Base-by-base conservation (phyloP, 306 rosid genomes). In the Castanea mollissima region DNA sequence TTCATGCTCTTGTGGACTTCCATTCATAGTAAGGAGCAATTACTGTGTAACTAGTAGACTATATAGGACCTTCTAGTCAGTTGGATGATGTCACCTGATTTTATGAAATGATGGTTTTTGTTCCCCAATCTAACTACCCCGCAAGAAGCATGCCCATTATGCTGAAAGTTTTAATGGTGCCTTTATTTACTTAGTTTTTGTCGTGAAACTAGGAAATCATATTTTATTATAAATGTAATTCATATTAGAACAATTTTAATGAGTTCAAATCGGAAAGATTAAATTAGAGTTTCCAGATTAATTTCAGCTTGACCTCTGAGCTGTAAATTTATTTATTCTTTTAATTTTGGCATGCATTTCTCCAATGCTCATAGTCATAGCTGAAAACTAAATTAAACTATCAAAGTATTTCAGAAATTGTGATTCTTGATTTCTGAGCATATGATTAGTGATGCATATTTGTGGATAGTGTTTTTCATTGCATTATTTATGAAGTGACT, bases 401-500 rank as follows among this genome's bases (percentile, higher is more conserved):
- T 59, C 31, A 59, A 59, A 23, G 13, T 59, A 59, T 27, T 59
- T 59, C 7, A 29, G 65, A 59, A 59, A 59, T 59, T 59, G 65
- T 14, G 32, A 59, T 59, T 59, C 65, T 59, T 59, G 65, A 20
- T 74, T 67, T 18, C n/a, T 15, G 35, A 38, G 41, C 31, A 44
- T 27, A 23, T 69, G 14, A 38, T 9, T 31, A 25, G 10, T 78
- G 75, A 23, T 69, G 62, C 72, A 46, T 78, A 29, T 34, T 56
- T 6, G 57, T 54, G 25, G 34, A 59, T 65, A 69, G 38, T 49
- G 9, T 71, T 59, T 55, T 72, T n/a, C 55, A 44, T 74, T 55
- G 79, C 81, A 67, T 80, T 62, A 75, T 76, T 88, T 67, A 76
- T 78, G 54, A 84, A 81, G 62, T 76, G 29, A 75, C 81, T 82